phyloP scores from a whole-genome alignment of 1,139 yeast genomes.

The Kurtzmaniella quercitrusa region DNA sequence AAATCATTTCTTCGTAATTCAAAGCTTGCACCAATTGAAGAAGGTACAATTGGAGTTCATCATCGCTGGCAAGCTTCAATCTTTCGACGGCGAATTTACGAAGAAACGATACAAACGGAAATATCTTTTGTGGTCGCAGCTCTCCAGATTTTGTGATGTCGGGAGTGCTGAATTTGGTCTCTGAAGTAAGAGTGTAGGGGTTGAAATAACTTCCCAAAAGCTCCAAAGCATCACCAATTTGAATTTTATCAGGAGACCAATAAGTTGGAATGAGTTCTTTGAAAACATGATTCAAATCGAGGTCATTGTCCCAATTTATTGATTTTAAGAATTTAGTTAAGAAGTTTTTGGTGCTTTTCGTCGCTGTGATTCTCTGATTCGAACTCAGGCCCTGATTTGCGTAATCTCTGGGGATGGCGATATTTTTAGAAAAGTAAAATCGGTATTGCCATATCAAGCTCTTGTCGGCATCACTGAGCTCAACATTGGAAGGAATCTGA shows the following conservation, averaged over 20 bases:
- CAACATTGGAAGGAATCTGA: constrained; percentile 78
- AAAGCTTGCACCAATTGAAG: constrained; percentile 92
- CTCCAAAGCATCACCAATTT: constrained; percentile 90
- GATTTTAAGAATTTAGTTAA: constrained; percentile 83
- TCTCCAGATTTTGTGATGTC: constrained; percentile 18
- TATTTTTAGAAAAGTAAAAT: constrained; percentile 66
- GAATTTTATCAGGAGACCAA: constrained; percentile 64
- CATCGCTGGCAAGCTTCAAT: constrained; percentile 70
- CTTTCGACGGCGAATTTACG: constrained; percentile 87
- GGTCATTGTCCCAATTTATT: constrained; percentile 82
- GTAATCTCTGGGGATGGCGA: constrained; percentile 13
- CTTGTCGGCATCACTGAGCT: constrained; percentile 76
- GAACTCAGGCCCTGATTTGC: constrained; percentile 2
- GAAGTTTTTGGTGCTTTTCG: constrained; percentile 38
- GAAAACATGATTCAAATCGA: constrained; percentile 75
- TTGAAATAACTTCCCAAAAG: constrained; percentile 69
- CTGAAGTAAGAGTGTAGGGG: constrained; percentile 31
- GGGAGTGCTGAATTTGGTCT: not conserved
- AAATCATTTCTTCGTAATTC: constrained; percentile 55
- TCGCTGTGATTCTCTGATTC: not conserved
- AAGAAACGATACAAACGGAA: constrained; percentile 39
- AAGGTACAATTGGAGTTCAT: constrained; percentile 74
- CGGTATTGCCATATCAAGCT: constrained; percentile 90
- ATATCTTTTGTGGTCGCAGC: constrained; percentile 27
- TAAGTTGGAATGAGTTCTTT: constrained; percentile 45